Conservation (phyloP, 441 rosid species). For the Adansonia grandidieri region DNA sequence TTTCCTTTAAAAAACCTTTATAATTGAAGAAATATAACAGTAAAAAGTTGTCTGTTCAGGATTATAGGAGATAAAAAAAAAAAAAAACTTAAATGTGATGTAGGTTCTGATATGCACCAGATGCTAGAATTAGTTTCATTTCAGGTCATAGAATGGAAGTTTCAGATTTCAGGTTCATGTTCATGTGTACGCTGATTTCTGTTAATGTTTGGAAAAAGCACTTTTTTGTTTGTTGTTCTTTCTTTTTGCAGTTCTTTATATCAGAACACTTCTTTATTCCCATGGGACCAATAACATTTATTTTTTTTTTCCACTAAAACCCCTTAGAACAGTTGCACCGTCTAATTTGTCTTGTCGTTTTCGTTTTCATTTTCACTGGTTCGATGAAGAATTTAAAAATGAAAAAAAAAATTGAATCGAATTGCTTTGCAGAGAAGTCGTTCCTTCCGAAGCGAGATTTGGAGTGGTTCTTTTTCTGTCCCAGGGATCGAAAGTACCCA, state of each 20-base stretch:
- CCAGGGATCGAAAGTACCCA: slow-evolving; percentile 64
- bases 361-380: not conserved
- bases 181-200: slow-evolving; percentile 13
- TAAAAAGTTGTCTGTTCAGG: not conserved
- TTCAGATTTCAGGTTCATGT: not conserved
- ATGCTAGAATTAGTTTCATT: too few species aligned
- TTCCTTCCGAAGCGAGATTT: slow-evolving; percentile 73
- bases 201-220: too few species aligned
- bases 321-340: not conserved
- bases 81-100: too few species aligned
- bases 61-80: too few species aligned
- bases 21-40: not conserved
- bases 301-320: slow-evolving; percentile 12
- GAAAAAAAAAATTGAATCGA: slow-evolving; percentile 1
- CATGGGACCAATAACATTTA: slow-evolving; percentile 9
- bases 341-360: not conserved
- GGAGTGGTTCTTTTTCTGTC: slow-evolving; percentile 95
- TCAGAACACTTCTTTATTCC: not conserved
- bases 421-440: slow-evolving; percentile 59
- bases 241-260: not conserved
- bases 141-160: too few species aligned
- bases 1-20: not conserved
- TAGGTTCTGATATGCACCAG: too few species aligned
- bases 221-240: too few species aligned
- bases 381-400: not conserved